Base-by-base conservation (phyloP, 805 yeast genomes). In the Blastobotrys peoriensis region DNA sequence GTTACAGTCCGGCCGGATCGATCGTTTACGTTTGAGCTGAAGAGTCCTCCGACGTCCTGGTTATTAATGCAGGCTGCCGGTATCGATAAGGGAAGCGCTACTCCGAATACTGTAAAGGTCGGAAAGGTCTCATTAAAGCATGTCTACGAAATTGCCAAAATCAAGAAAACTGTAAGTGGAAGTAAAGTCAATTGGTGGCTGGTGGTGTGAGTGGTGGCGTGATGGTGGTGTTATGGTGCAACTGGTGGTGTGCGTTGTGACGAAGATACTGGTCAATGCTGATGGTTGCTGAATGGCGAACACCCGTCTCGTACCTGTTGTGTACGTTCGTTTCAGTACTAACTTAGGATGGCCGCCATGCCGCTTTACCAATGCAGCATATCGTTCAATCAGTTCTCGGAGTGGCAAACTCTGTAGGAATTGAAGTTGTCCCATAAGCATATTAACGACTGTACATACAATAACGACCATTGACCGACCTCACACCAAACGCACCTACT, bases 1-100 rank as follows among this genome's bases (percentile, higher is more conserved):
- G 74, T 93, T 41, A 82, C 82, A 0, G 88, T 93, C 33, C 83
- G 79, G 57, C 97, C 97, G n/a, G 98, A 93, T 65, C 76, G 98
- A 65, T 61, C 91, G 0, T 93, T 91, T 62, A 62, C 80, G 1
- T 93, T 93, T 62, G 95, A 84, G 55, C 71, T 86, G 70, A 88
- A 86, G 56, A 77, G 93, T 2, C 98, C 98, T 18, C 87, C 96
- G 2, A 88, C 98, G 0, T 81, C 94, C 0, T 91, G 83, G 78
- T 71, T 93, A 42, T 64, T 93, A 39, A 64, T 85, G 66, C 81
- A 86, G 59, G 94, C 95, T 4, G 87, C 91, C 6, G 84, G 84
- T 2, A 68, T 81, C 13, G 75, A 71, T 20, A 86, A 91, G 64
- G 98, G 98, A 15, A 76, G 86, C 18, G 83, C 78, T 19, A 73